Evolutionary conservation across 306 rosid genomes (phyloP), one percentile per base, ranked within the genome.

Genomic region (Adenanthera pavonina): DNA sequence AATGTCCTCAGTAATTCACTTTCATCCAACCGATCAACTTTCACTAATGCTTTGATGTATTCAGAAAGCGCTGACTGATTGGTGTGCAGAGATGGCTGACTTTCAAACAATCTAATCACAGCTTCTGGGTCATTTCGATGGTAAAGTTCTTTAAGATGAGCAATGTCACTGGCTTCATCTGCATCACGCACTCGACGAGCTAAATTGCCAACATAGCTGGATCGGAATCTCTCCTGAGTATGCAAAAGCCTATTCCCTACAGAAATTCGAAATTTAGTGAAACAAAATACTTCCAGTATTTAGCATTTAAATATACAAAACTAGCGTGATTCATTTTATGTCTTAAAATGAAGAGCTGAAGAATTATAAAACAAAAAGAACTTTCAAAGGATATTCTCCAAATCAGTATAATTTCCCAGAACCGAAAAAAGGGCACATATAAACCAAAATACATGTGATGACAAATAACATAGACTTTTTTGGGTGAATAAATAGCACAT

Each of bases 21-120:
- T 71, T 88, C 92, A 82, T 95, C 97, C 84, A 92, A 87, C 87
- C 97, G 85, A 77, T 89, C 94, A 84, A 91, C 94, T 84, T 81
- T 90, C 62, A 93, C 97, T 40, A 93, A 78, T 62, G 99, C 94
- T 87, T 91, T 92, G 38, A 93, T 87, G 49, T 93, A 93, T 84
- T 93, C 98, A 41, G 98, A 89, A 77, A 93, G 91, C 19, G 98
- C 99, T 0, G 91, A 65, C 64, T 92, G 60, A 79, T 90, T 95
- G 52, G 85, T 72, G 38, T 92, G 94, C 78, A 95, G 85, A 48
- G 97, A 87, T 68, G 97, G 94, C 44, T 92, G 91, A 62, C 90
- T 93, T 89, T 95, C 98, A 89, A 93, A 95, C 68, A 88, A 35
- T 80, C 89, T 89, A 81, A 95, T 93, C 84, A 95, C 98, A 34